Evolutionary conservation across 805 yeast genomes (phyloP).

Genomic region (Wickerhamiella qilinensis): DNA sequence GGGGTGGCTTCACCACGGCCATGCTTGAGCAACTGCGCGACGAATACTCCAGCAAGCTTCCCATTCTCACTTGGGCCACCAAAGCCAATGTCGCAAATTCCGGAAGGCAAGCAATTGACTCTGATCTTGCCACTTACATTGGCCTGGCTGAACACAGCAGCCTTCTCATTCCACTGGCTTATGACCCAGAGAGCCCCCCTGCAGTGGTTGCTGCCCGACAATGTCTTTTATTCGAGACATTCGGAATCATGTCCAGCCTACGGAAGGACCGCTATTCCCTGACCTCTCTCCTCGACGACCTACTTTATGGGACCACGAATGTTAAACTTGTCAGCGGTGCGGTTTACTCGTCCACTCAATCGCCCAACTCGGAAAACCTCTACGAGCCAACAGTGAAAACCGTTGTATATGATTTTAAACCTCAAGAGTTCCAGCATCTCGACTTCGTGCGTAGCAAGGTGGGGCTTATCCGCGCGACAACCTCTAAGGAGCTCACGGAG

Average conservation of each 20-base stretch:
- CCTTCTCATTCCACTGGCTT: constrained; percentile 12
- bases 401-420: neutral
- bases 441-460: neutral
- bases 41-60: constrained; percentile 10
- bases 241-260: constrained; percentile 28
- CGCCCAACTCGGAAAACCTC: neutral
- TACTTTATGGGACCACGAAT: constrained; percentile 25
- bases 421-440: neutral
- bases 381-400: neutral
- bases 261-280: constrained; percentile 23
- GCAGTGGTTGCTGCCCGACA: constrained; percentile 20
- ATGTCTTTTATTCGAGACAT: constrained; percentile 30
- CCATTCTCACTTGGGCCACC: constrained; percentile 11
- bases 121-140: constrained; percentile 9
- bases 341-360: neutral
- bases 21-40: constrained; percentile 44
- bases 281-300: constrained; percentile 28
- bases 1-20: constrained; percentile 63
- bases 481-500: neutral
- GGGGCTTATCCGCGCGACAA: neutral
- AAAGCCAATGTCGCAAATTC: neutral
- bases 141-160: constrained; percentile 9
- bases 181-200: neutral
- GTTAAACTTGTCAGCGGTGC: constrained; percentile 32
- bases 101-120: constrained; percentile 2